Conservation (phyloP, 345 rosid genomes). For the Aquilaria yunnanensis region DNA sequence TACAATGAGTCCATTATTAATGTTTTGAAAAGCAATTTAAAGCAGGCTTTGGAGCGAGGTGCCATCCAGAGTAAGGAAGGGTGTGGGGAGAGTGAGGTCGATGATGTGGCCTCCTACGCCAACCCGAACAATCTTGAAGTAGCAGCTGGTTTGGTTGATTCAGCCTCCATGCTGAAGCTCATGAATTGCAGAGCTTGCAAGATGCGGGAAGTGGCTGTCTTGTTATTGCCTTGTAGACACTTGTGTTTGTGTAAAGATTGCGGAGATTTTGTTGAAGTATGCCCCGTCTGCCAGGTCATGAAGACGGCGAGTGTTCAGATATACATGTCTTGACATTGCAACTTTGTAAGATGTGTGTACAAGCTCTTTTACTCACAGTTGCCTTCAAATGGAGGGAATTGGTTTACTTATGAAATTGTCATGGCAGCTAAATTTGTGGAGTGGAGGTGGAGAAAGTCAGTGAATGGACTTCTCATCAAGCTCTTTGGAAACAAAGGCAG, state of each 20-base stretch:
- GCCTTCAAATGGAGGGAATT: background rate
- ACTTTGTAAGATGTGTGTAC: background rate
- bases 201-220: slow-evolving; percentile 39
- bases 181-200: slow-evolving; percentile 49
- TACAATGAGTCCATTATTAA: slow-evolving; percentile 65
- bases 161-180: slow-evolving; percentile 18
- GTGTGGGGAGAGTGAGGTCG: slow-evolving; percentile 66
- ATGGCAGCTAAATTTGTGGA: background rate
- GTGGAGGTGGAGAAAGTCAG: background rate
- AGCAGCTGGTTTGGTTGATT: slow-evolving; percentile 23
- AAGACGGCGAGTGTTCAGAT: slow-evolving; percentile 45
- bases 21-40: slow-evolving; percentile 49
- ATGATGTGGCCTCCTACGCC: slow-evolving; percentile 50
- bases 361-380: slow-evolving; percentile 21
- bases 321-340: slow-evolving; percentile 27
- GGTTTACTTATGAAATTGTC: slow-evolving; percentile 7
- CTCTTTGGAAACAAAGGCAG: background rate
- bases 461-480: background rate
- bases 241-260: slow-evolving; percentile 72
- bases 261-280: slow-evolving; percentile 33
- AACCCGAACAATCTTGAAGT: slow-evolving; percentile 21
- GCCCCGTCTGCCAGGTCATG: slow-evolving; percentile 56
- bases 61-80: slow-evolving; percentile 55
- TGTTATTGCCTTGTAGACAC: slow-evolving; percentile 66
- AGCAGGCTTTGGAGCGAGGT: slow-evolving; percentile 55